These are phyloP conservation scores for Lolium perenne DNA, from an alignment of 176 grass and related monocot species.

Conservation along the genomic window DNA sequence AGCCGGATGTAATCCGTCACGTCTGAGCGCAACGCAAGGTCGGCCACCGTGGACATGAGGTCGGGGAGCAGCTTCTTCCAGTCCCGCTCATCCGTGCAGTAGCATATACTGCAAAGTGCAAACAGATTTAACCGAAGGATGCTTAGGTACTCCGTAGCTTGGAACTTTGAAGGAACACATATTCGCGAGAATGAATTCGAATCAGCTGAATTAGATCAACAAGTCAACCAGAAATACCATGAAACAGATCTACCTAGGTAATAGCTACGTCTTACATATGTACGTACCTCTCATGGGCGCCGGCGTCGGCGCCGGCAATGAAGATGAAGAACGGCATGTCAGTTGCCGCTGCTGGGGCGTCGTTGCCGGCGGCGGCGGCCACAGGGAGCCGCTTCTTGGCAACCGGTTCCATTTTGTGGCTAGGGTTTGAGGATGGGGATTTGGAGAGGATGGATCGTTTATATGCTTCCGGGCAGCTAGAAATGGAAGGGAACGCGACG, in stretches of 20 bases:
- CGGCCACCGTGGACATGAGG: not conserved
- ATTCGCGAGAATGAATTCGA: not conserved
- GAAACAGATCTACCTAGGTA: too few relatives aligned
- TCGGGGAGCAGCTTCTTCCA: not conserved
- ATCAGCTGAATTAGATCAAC: not conserved
- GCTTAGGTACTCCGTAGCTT: not conserved
- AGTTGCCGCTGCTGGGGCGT: not conserved
- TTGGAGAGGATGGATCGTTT: not conserved
- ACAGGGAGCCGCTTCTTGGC: not conserved
- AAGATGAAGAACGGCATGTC: not conserved
- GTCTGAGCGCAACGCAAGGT: not conserved
- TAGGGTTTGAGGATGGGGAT: not conserved
- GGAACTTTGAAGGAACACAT: not conserved
- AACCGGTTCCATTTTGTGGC: not conserved
- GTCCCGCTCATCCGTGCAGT: not conserved
- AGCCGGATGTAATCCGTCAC: not conserved
- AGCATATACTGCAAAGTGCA: not conserved
- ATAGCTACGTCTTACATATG: not conserved
- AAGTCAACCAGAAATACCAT: too few relatives aligned
- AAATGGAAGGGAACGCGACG: not conserved
- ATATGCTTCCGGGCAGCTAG: not conserved
- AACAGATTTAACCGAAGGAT: not conserved
- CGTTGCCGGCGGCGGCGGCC: not conserved
- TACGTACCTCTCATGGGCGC: not conserved
- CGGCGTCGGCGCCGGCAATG: not conserved